A percentile compares a stretch with the other conserved stretches of the same genome.
Conservation (phyloP, 805 yeast genomes). For the Myxozyma melibiosi region DNA sequence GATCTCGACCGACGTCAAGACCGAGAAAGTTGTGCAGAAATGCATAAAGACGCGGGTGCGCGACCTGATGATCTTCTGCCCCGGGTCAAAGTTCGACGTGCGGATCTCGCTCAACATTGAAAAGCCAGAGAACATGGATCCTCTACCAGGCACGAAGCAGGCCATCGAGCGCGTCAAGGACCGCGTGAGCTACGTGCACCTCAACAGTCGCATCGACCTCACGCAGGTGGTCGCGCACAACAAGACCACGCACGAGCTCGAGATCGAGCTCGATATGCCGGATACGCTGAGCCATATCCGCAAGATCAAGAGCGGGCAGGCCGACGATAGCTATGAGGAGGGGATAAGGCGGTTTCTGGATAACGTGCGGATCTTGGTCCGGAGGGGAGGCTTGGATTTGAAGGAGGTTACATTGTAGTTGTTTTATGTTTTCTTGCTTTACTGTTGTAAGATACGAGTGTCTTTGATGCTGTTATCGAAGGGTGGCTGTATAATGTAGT, state of each 20-base stretch:
- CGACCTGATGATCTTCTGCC: conserved; percentile 29
- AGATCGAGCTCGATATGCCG: conserved; percentile 25
- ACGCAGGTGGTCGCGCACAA: conserved; percentile 20
- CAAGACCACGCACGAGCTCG: conserved; percentile 25
- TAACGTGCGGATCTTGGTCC: conserved; percentile 29
- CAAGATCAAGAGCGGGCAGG: conserved; percentile 6
- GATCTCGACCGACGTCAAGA: conserved; percentile 17
- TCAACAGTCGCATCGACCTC: conserved; percentile 26
- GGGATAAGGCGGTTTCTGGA: conserved; percentile 24
- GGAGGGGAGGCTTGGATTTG: conserved; percentile 30
- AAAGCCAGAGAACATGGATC: conserved; percentile 20
- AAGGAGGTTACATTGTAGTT: neutral
- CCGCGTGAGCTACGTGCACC: conserved; percentile 17
- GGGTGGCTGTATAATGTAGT: no score
- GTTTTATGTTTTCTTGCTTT: no score
- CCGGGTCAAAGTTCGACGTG: conserved; percentile 29
- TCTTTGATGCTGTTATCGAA: no score
- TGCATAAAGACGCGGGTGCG: conserved; percentile 22
- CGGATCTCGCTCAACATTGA: conserved; percentile 29
- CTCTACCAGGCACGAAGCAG: neutral
- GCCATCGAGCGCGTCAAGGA: conserved; percentile 22
- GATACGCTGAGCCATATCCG: conserved; percentile 16
- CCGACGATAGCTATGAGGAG: conserved; percentile 21
- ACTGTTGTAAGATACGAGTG: no score
- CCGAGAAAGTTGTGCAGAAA: conserved; percentile 11